Percentiles rank a stretch among this genome's conserved stretches.
phyloP scores from a whole-genome alignment of 129 eudicot genomes.

The Arctium lappa region DNA sequence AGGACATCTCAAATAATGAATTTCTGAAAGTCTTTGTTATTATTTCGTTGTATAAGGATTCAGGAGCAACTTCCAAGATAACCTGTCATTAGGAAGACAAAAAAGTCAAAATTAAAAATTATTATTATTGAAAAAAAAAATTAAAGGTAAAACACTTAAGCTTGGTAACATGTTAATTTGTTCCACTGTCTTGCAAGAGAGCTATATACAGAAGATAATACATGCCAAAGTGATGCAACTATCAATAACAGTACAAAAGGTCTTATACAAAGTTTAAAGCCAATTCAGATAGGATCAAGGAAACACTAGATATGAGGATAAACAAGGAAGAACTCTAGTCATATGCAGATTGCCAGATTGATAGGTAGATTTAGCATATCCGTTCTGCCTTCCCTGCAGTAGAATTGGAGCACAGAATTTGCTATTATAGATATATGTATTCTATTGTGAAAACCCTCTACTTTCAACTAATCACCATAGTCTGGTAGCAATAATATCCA shows the following conservation, averaged over 20 bases:
- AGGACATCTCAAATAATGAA: conserved; percentile 62
- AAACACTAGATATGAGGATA: not conserved
- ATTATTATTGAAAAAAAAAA: not conserved
- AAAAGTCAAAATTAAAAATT: not conserved
- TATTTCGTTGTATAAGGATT: conserved; percentile 53
- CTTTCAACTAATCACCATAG: not conserved
- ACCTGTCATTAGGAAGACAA: conserved; percentile 51
- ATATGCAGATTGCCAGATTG: not conserved
- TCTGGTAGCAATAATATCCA: not conserved
- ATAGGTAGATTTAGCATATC: not conserved
- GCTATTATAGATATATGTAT: not conserved
- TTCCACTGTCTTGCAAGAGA: not conserved
- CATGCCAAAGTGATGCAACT: not conserved
- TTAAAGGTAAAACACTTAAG: not conserved
- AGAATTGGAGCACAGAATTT: not conserved
- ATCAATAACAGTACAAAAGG: not conserved
- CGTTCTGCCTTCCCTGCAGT: not conserved
- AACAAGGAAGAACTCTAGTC: not conserved
- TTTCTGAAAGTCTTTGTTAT: conserved; percentile 52
- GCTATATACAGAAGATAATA: not conserved
- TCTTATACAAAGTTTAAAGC: not conserved
- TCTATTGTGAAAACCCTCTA: not conserved
- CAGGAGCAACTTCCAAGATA: conserved; percentile 87
- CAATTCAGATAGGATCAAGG: not conserved
- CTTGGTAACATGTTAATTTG: not conserved